These are phyloP conservation scores for Cyclostephanos tholiformis DNA, from an alignment of 108 stramenopile species.

Conservation along the genomic window DNA sequence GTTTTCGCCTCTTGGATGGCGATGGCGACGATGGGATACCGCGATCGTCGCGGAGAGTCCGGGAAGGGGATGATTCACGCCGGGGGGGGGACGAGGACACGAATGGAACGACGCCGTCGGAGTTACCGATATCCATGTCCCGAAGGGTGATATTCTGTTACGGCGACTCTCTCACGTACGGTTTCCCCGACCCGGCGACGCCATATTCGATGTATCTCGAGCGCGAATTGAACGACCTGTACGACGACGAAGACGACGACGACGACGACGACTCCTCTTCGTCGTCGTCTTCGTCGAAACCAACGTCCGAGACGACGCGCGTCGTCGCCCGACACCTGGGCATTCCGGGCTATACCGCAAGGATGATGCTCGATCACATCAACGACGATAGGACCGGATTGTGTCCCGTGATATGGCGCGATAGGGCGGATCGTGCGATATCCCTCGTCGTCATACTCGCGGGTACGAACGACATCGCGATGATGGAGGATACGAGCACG, in stretches of 20 bases:
- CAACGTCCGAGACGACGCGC: not conserved
- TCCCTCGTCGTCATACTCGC: conserved; percentile 62
- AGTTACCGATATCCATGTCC: no score
- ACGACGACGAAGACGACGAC: no score
- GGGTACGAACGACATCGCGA: conserved; percentile 75
- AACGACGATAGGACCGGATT: conserved; percentile 46
- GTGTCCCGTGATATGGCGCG: conserved; percentile 24
- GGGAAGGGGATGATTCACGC: no score
- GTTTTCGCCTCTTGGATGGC: no score
- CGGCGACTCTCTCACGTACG: conserved; percentile 78
- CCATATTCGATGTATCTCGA: conserved; percentile 74
- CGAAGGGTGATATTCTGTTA: conserved; percentile 65
- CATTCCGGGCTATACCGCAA: conserved; percentile 70
- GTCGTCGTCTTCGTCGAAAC: not conserved
- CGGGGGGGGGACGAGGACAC: no score
- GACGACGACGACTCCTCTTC: no score
- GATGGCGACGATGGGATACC: no score
- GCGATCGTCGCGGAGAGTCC: no score
- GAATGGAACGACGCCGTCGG: no score
- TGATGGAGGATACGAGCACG: conserved; percentile 12
- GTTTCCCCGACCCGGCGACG: conserved; percentile 54
- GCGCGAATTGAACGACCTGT: conserved; percentile 33
- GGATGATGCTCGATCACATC: conserved; percentile 53
- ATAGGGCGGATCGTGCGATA: conserved; percentile 54
- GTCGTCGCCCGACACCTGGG: conserved; percentile 58